Conservation (phyloP, 1,139 yeast species). For the Ashbya aceris region DNA sequence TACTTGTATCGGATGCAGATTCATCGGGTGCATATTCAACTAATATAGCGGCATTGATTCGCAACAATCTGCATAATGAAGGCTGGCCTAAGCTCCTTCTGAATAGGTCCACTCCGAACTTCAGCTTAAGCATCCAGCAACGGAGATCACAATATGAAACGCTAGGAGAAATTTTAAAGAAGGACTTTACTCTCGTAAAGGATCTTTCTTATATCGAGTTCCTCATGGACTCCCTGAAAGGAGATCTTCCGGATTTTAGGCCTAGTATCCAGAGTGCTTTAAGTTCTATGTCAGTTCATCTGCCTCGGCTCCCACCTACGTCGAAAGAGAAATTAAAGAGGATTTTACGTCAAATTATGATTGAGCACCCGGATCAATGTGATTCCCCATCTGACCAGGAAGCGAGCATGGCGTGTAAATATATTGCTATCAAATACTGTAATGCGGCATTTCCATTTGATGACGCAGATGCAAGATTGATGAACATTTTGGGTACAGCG, state of each 20-base stretch:
- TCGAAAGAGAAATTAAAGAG: conserved; percentile 39
- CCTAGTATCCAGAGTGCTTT: conserved; percentile 67
- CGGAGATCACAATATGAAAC: conserved; percentile 71
- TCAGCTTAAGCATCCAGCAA: conserved; percentile 28
- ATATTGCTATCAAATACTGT: conserved; percentile 55
- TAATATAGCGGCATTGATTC: conserved; percentile 42
- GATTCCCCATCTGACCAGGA: conserved; percentile 22
- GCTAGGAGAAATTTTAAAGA: conserved; percentile 53
- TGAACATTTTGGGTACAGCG: conserved; percentile 60
- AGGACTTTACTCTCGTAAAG: conserved; percentile 39
- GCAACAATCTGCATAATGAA: conserved; percentile 42
- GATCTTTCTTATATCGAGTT: conserved; percentile 53
- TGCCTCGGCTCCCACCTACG: conserved; percentile 34
- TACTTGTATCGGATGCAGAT: conserved; percentile 14
- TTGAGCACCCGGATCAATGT: conserved; percentile 19
- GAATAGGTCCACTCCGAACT: conserved; percentile 25
- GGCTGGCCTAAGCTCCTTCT: conserved; percentile 51
- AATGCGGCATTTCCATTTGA: conserved; percentile 59
- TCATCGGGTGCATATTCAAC: conserved; percentile 29
- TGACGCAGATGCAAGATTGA: conserved; percentile 58
- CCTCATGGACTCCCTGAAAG: conserved; percentile 60
- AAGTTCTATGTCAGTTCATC: conserved; percentile 46
- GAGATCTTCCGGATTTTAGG: conserved; percentile 54
- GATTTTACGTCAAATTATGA: conserved; percentile 13
- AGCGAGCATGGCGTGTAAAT: conserved; percentile 39